Percentiles rank a stretch among this genome's conserved stretches.
These are phyloP conservation scores for Pyrrhoderma lamaoense DNA, from an alignment of 1,284 basidiomycete species.

Conservation along the genomic window DNA sequence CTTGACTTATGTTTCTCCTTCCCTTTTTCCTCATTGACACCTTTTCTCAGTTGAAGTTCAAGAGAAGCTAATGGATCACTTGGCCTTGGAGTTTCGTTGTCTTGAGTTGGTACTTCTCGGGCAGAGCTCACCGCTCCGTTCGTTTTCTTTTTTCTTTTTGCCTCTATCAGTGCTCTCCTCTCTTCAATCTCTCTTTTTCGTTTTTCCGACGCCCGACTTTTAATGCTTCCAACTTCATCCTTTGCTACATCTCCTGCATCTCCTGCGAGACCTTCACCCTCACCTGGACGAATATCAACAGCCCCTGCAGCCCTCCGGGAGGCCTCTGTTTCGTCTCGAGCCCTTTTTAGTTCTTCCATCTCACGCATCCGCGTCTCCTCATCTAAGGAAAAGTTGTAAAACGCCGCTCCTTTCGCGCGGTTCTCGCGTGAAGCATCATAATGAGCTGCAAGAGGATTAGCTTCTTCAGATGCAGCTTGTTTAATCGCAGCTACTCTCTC, in stretches of 20 bases:
- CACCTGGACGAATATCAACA: conserved; percentile 50
- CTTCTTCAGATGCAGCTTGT: conserved; percentile 65
- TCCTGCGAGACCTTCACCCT: conserved; percentile 54
- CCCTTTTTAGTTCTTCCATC: conserved; percentile 69
- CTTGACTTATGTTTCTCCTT: conserved; percentile 4
- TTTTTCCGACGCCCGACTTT: conserved; percentile 68
- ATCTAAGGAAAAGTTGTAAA: conserved; percentile 83
- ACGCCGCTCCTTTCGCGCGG: conserved; percentile 82
- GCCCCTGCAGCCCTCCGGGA: conserved; percentile 55
- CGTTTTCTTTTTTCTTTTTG: conserved; percentile 65
- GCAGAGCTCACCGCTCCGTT: conserved; percentile 2
- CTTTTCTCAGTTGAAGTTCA: conserved; percentile 32
- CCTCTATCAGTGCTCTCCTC: conserved; percentile 66
- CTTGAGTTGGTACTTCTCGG: conserved; percentile 18
- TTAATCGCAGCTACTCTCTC: conserved; percentile 74
- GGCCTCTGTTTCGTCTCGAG: conserved; percentile 65
- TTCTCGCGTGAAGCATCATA: conserved; percentile 81
- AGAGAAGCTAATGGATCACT: conserved; percentile 44
- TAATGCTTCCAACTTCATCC: conserved; percentile 16
- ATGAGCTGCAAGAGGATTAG: conserved; percentile 66
- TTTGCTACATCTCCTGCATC: conserved; percentile 20
- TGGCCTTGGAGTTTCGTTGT: conserved; percentile 4
- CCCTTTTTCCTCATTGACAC: not conserved
- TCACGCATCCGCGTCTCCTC: conserved; percentile 67
- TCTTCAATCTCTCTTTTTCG: conserved; percentile 76